phyloP scores from a whole-genome alignment of 139 green algal species.

The Coccomyxa sp. region DNA sequence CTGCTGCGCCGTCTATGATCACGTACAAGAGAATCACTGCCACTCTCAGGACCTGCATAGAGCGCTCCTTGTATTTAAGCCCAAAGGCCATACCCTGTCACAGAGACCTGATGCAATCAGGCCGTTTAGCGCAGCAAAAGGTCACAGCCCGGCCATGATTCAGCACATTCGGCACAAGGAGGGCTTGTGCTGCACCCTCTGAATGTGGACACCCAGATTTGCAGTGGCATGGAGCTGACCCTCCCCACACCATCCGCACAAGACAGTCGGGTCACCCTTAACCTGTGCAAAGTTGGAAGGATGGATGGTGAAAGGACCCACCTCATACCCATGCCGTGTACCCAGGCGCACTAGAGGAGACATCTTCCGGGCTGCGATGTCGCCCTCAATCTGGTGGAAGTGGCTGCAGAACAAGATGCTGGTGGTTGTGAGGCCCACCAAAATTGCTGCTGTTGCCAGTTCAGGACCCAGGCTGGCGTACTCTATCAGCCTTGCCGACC shows the following conservation, averaged over 20 bases:
- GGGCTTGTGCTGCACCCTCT: too few species aligned
- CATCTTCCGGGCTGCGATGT: constrained; percentile 71
- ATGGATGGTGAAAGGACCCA: not conserved
- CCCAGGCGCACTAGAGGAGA: constrained; percentile 85
- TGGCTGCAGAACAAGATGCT: constrained; percentile 93
- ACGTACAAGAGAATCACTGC: constrained; percentile 13
- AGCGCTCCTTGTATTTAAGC: too few species aligned
- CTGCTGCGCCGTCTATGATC: constrained; percentile 4
- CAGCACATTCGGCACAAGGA: too few species aligned
- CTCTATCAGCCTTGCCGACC: not conserved
- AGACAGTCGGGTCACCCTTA: not conserved
- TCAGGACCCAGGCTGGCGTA: constrained; percentile 7
- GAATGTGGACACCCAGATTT: too few species aligned
- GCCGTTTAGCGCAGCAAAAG: too few species aligned
- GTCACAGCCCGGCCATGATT: too few species aligned
- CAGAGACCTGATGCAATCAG: too few species aligned
- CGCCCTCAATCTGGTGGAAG: constrained; percentile 90
- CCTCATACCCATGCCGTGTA: constrained; percentile 19
- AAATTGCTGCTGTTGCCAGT: constrained; percentile 34
- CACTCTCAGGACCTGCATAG: constrained; percentile 31
- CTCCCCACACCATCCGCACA: not conserved
- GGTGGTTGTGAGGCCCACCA: constrained; percentile 85
- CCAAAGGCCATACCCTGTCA: too few species aligned
- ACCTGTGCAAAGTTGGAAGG: not conserved
- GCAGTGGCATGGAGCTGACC: too few species aligned